A percentile compares a stretch with the other conserved stretches of the same genome.
These are phyloP conservation scores for Alternaria atra DNA, from an alignment of 2,329 filamentous ascomycete species.

Conservation along the genomic window DNA sequence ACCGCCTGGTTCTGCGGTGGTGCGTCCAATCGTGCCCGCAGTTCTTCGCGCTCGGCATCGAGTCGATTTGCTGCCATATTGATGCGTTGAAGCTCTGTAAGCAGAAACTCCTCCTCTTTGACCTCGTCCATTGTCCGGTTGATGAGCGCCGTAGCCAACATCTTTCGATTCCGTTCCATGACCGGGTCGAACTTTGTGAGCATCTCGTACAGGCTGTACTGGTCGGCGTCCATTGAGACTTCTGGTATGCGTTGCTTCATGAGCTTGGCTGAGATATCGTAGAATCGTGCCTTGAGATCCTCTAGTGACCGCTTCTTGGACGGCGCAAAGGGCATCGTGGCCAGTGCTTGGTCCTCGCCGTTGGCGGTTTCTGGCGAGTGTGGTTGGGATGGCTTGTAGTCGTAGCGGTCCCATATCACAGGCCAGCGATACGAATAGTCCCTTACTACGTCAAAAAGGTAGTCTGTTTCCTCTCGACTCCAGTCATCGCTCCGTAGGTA, in stretches of 20 bases:
- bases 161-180: slow-evolving; percentile 82
- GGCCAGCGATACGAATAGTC: slow-evolving; percentile 92
- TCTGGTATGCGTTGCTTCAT: slow-evolving; percentile 53
- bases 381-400: slow-evolving; percentile 64
- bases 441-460: slow-evolving; percentile 76
- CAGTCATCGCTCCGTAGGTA: slow-evolving; percentile 79
- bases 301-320: slow-evolving; percentile 75
- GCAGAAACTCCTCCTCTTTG: slow-evolving; percentile 86
- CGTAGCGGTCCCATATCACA: slow-evolving; percentile 91
- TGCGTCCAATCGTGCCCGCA: slow-evolving; percentile 87
- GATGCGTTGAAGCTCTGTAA: slow-evolving; percentile 92
- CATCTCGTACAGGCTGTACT: slow-evolving; percentile 83
- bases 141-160: slow-evolving; percentile 81
- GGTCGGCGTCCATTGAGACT: slow-evolving; percentile 77
- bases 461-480: slow-evolving; percentile 94
- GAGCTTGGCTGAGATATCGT: slow-evolving; percentile 73
- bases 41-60: slow-evolving; percentile 85
- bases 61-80: slow-evolving; percentile 85
- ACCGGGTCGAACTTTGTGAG: slow-evolving; percentile 87
- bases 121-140: slow-evolving; percentile 85
- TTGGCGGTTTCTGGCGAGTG: slow-evolving; percentile 31
- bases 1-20: slow-evolving; percentile 65
- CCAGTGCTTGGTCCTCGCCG: slow-evolving; percentile 36
- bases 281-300: slow-evolving; percentile 90
- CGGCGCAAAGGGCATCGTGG: slow-evolving; percentile 53